Conservation (phyloP, 2,329 filamentous ascomycete species). For the Rhinocladiella similis region DNA sequence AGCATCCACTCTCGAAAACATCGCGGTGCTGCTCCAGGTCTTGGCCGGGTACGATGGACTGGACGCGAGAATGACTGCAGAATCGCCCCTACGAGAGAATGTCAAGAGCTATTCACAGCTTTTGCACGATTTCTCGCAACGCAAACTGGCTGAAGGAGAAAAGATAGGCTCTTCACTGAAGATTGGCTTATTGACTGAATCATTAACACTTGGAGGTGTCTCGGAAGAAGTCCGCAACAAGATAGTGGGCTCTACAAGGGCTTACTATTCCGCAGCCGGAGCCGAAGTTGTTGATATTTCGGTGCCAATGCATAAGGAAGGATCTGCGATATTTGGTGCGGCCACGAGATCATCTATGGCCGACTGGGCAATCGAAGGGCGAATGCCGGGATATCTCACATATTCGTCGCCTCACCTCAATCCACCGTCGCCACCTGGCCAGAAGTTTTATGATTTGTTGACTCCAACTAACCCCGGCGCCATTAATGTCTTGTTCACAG, state of each 20-base stretch:
- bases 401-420: conserved; percentile 32
- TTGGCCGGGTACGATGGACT: conserved; percentile 49
- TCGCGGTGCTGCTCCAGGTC: conserved; percentile 42
- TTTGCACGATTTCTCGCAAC: too few relatives aligned
- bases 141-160: too few relatives aligned
- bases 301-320: conserved; percentile 48
- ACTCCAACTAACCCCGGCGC: conserved; percentile 46
- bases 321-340: conserved; percentile 50
- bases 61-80: conserved; percentile 41
- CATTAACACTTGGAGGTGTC: conserved; percentile 43
- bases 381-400: conserved; percentile 33
- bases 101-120: conserved; percentile 29
- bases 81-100: conserved; percentile 30
- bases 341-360: conserved; percentile 35
- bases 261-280: too few relatives aligned
- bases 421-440: conserved; percentile 35
- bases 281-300: conserved; percentile 46
- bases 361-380: conserved; percentile 30
- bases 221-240: conserved; percentile 41
- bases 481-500: conserved; percentile 44
- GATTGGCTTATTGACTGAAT: conserved; percentile 51
- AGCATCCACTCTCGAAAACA: conserved; percentile 39
- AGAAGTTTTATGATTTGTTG: conserved; percentile 45
- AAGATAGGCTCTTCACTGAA: too few relatives aligned
- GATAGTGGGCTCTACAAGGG: too few relatives aligned